Percentiles rank a stretch among this genome's conserved stretches.
Conservation (phyloP, 441 rosid genomes). For the Populus tomentosa region DNA sequence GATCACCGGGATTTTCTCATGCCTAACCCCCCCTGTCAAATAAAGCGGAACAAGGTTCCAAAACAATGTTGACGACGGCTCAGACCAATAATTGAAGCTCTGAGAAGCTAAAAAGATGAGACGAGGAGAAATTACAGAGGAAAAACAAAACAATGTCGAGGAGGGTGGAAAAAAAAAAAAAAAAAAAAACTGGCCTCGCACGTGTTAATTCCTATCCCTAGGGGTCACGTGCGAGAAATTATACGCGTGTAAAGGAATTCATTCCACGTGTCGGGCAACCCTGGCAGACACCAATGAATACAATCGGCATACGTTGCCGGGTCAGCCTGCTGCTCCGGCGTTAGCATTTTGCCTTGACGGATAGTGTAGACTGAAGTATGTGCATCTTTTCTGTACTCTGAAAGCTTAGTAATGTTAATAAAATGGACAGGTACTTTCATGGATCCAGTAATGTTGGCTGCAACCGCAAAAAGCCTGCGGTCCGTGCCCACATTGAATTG, state of each 20-base stretch:
- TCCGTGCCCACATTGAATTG: constrained; percentile 69
- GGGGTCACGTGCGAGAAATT: constrained; percentile 48
- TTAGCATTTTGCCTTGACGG: constrained; percentile 75
- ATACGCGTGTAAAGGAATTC: constrained; percentile 69
- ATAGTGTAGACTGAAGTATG: constrained; percentile 83
- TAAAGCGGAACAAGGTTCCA: background rate
- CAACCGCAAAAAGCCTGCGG: constrained; percentile 44
- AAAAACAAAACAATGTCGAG: background rate
- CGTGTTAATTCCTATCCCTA: background rate
- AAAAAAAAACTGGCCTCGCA: background rate
- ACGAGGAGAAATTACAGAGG: background rate
- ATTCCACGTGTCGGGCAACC: constrained; percentile 79
- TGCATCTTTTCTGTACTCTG: constrained; percentile 82
- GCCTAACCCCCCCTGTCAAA: background rate
- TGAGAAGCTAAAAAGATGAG: constrained; percentile 1
- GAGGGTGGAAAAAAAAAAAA: background rate
- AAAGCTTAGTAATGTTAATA: constrained; percentile 58
- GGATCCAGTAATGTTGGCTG: constrained; percentile 45
- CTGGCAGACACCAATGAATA: constrained; percentile 85
- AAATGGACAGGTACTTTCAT: constrained; percentile 57
- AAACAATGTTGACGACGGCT: constrained; percentile 5
- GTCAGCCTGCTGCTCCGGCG: constrained; percentile 68
- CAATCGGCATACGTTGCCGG: constrained; percentile 74
- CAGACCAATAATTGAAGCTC: constrained; percentile 10
- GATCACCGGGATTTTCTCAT: background rate